These are phyloP conservation scores for Limnomonas spitsbergensis DNA, from an alignment of 139 green algal species.

Conservation along the genomic window DNA sequence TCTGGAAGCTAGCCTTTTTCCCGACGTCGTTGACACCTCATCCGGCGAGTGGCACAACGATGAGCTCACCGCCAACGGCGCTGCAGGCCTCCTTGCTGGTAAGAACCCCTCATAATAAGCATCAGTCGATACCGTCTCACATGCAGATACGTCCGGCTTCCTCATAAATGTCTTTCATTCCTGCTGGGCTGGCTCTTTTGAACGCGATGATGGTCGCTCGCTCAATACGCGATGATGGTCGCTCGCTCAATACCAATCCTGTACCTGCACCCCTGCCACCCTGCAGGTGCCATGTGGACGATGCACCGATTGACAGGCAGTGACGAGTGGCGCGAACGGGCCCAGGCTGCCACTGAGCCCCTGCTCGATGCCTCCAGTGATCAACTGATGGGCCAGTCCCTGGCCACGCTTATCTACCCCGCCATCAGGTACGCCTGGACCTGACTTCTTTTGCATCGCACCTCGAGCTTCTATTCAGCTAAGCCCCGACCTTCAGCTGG, in stretches of 20 bases:
- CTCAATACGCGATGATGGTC: too few species aligned
- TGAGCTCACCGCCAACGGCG: neutral
- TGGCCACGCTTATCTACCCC: slow-evolving; percentile 10
- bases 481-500: too few species aligned
- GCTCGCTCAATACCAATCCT: neutral
- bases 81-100: slow-evolving; percentile 13
- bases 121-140: too few species aligned
- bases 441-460: too few species aligned
- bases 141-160: too few species aligned
- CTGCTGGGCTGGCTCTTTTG: too few species aligned
- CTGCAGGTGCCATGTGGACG: slow-evolving; percentile 6
- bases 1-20: neutral
- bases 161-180: too few species aligned
- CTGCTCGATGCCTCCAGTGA: neutral
- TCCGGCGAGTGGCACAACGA: slow-evolving; percentile 2
- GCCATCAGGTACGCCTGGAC: slow-evolving; percentile 4
- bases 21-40: neutral
- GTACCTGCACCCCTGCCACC: too few species aligned
- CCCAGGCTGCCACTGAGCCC: neutral
- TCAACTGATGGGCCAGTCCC: neutral
- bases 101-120: neutral
- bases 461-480: too few species aligned
- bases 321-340: neutral
- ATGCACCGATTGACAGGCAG: neutral
- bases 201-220: too few species aligned